Conservation (phyloP, 2,329 filamentous ascomycete species). For the Sporothrix curviconia region DNA sequence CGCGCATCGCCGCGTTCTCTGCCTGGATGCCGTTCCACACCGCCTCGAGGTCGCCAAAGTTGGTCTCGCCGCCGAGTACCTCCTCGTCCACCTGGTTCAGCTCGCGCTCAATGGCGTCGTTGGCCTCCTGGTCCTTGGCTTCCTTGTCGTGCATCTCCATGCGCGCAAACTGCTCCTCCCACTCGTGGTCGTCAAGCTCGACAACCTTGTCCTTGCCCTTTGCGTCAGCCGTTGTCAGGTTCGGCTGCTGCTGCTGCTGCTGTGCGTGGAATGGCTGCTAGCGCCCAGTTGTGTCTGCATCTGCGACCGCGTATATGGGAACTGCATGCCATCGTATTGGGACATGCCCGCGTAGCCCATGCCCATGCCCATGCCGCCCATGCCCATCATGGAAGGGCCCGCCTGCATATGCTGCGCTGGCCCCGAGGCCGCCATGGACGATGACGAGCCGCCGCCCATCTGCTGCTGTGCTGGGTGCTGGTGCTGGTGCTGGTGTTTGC, state of each 20-base stretch:
- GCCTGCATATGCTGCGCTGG: slow-evolving; percentile 39
- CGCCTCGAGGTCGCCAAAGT: slow-evolving; percentile 82
- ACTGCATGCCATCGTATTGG: slow-evolving; percentile 37
- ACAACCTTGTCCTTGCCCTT: slow-evolving; percentile 77
- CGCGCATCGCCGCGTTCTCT: slow-evolving; percentile 62
- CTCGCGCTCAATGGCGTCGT: slow-evolving; percentile 70
- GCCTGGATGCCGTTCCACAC: slow-evolving; percentile 79
- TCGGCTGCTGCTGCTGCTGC: slow-evolving; percentile 41
- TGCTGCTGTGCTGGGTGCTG: slow-evolving; percentile 31
- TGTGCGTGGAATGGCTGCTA: slow-evolving; percentile 22
- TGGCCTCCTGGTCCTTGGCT: slow-evolving; percentile 54
- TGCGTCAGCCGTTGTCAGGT: slow-evolving; percentile 34
- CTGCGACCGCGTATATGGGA: slow-evolving; percentile 42
- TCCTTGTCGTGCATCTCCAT: slow-evolving; percentile 63
- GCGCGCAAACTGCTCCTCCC: slow-evolving; percentile 94
- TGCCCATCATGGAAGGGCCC: slow-evolving; percentile 57
- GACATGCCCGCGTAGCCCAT: slow-evolving; percentile 7
- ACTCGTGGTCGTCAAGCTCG: slow-evolving; percentile 86
- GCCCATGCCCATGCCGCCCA: slow-evolving; percentile 47
- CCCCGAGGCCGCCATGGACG: slow-evolving; percentile 54
- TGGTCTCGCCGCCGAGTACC: slow-evolving; percentile 60
- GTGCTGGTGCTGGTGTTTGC: slow-evolving; percentile 71
- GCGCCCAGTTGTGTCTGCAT: slow-evolving; percentile 35
- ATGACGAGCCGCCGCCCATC: slow-evolving; percentile 34
- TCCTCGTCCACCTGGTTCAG: slow-evolving; percentile 74